Percentiles rank a stretch among this genome's conserved stretches.
These are phyloP conservation scores for Colletotrichum sp. DNA, from an alignment of 2,329 filamentous ascomycete species.

Conservation along the genomic window DNA sequence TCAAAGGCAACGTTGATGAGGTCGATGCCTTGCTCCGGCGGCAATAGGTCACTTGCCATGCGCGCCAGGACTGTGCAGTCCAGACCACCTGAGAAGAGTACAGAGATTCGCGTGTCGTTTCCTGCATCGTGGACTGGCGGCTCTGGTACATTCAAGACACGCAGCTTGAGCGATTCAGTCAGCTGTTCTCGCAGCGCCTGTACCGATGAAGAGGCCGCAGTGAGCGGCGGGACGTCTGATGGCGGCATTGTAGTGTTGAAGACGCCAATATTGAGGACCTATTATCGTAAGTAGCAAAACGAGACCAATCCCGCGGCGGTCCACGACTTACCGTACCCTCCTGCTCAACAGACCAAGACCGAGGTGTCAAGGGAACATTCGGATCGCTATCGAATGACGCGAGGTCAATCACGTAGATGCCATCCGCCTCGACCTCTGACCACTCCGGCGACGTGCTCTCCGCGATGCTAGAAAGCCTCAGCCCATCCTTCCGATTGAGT, in stretches of 20 bases:
- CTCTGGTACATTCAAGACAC: slow-evolving; percentile 69
- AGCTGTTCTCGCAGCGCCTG: slow-evolving; percentile 58
- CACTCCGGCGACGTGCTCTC: slow-evolving; percentile 61
- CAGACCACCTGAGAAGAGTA: slow-evolving; percentile 92
- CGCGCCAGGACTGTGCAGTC: slow-evolving; percentile 91
- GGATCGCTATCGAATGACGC: slow-evolving; percentile 11
- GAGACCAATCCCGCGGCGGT: not conserved
- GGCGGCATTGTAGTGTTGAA: slow-evolving; percentile 55
- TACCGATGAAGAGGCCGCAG: slow-evolving; percentile 52
- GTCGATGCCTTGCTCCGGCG: slow-evolving; percentile 73
- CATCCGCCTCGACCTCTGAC: slow-evolving; percentile 84
- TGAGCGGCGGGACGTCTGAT: slow-evolving; percentile 28
- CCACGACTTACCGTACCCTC: slow-evolving; percentile 52
- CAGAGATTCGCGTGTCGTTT: slow-evolving; percentile 64
- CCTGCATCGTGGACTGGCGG: slow-evolving; percentile 43
- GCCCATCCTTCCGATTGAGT: slow-evolving; percentile 47
- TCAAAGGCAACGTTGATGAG: slow-evolving; percentile 97
- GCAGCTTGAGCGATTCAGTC: slow-evolving; percentile 64
- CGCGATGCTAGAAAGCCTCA: slow-evolving; percentile 76
- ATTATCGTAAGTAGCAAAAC: slow-evolving; percentile 45
- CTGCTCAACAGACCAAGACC: slow-evolving; percentile 34
- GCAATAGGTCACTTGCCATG: slow-evolving; percentile 78
- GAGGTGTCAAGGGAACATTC: not conserved
- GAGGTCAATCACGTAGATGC: slow-evolving; percentile 74
- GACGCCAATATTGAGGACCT: slow-evolving; percentile 59